Evolutionary conservation across 1,139 yeast genomes (phyloP).

Genomic region (Suhomyces bribrorum): DNA sequence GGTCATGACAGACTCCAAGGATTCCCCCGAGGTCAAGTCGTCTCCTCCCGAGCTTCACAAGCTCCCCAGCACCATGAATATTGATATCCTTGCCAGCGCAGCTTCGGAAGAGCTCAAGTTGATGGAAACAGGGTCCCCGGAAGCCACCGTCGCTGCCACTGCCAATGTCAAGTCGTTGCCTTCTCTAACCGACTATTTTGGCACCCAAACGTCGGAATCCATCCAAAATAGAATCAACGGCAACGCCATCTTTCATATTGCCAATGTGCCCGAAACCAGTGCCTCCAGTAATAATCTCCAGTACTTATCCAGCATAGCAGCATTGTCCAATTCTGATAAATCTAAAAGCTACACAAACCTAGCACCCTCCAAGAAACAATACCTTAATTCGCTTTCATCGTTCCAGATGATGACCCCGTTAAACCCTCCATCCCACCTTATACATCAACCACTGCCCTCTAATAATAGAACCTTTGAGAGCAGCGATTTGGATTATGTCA

Average conservation of each 20-base stretch:
- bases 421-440: slow-evolving; percentile 25
- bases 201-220: slow-evolving; percentile 8
- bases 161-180: slow-evolving; percentile 63
- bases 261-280: slow-evolving; percentile 10
- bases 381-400: slow-evolving; percentile 45
- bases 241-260: slow-evolving; percentile 11
- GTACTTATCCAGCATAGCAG: slow-evolving; percentile 20
- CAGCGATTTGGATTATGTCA: slow-evolving; percentile 48
- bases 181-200: slow-evolving; percentile 60
- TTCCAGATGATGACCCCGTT: slow-evolving; percentile 59
- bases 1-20: slow-evolving; percentile 1
- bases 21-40: slow-evolving; percentile 1
- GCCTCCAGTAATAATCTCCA: slow-evolving; percentile 28
- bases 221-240: slow-evolving; percentile 5
- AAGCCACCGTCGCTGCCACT: slow-evolving; percentile 14
- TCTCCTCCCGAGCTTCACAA: slow-evolving; percentile 9
- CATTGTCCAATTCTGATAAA: slow-evolving; percentile 14
- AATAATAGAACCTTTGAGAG: slow-evolving; percentile 32
- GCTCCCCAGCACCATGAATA: slow-evolving; percentile 49
- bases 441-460: slow-evolving; percentile 11
- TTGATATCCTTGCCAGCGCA: slow-evolving; percentile 77
- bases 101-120: slow-evolving; percentile 74
- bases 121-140: slow-evolving; percentile 35
- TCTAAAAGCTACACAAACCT: slow-evolving; percentile 20
- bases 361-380: slow-evolving; percentile 15